Evolutionary conservation across 805 yeast species (phyloP).

Genomic region (Schizosaccharomyces lindneri): DNA sequence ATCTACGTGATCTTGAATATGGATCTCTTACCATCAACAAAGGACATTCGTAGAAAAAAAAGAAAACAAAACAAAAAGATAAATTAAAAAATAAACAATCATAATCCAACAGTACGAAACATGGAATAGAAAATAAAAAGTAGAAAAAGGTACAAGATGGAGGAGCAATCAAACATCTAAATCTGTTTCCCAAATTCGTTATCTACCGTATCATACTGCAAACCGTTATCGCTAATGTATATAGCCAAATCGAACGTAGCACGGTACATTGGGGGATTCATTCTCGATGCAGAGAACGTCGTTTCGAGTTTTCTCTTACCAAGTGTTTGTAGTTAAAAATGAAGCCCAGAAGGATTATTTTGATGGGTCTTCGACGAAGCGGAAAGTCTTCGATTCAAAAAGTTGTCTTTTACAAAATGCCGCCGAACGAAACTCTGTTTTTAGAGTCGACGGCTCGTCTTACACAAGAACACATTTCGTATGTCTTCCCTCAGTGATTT

Average conservation of each 20-base stretch:
- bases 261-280: no score
- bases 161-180: no score
- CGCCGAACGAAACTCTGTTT: constrained; percentile 76
- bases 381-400: constrained; percentile 92
- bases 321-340: neutral
- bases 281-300: neutral
- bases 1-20: no score
- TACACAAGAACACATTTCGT: constrained; percentile 51
- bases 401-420: constrained; percentile 90
- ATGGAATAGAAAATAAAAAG: neutral
- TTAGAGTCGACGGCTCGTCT: constrained; percentile 78
- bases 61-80: neutral
- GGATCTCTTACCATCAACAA: no score
- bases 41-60: neutral
- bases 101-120: no score
- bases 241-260: no score
- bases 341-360: neutral
- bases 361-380: constrained; percentile 10
- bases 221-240: no score
- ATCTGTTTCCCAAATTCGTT: no score
- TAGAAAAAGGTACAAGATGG: neutral
- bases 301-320: neutral
- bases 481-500: constrained; percentile 3
- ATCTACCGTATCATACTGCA: no score
- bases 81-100: no score